Base-by-base conservation (phyloP, 495 filamentous ascomycete genomes). In the Lentithecium fluviatile region DNA sequence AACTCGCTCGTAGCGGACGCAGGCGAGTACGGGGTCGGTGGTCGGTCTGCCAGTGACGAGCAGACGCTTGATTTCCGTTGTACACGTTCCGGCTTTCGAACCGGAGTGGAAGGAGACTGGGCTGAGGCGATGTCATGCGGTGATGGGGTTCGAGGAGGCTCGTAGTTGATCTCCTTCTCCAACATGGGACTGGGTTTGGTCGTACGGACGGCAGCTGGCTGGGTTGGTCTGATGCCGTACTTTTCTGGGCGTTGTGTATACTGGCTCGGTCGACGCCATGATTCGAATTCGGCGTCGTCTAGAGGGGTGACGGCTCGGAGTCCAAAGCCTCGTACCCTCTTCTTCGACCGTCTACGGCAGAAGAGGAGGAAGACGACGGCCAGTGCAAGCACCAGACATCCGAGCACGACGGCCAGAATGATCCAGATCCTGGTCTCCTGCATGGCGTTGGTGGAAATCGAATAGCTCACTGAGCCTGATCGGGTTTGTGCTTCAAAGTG, bases 241-340 rank as follows among this genome's bases (percentile, higher is more conserved):
- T 69, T 69, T 32, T 65, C 61, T 1, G 56, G 58, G 6, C 53
- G 62, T 36, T 58, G 29, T 10, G 58, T 65, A 26, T 69, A 62
- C 29, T 56, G 51, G 34, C 62, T 62, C 4, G 66, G 66, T 36
- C 62, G 52, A n/a, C 66, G 54, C 66, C 66, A 69, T 23, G 66
- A 69, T 55, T 69, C 66, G 34, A 69, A 69, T 34, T 65, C 62
- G 32, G 66, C 66, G 40, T 69, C 66, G 58, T 69, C 66, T 11
- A 69, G 62, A 50, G 66, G 66, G 29, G 66, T 69, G 13, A 69
- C 62, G 26, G 66, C 58, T 48, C 66, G 61, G 21, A 68, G 56
- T 8, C 60, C 61, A 51, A 68, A 68, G 37, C 55, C 49, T 53
- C 65, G 60, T 10, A 64, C 38, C 55, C 42, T 60, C 48, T 36